Conservation (phyloP, 148 eudicot species). For the Diospyros lotus region DNA sequence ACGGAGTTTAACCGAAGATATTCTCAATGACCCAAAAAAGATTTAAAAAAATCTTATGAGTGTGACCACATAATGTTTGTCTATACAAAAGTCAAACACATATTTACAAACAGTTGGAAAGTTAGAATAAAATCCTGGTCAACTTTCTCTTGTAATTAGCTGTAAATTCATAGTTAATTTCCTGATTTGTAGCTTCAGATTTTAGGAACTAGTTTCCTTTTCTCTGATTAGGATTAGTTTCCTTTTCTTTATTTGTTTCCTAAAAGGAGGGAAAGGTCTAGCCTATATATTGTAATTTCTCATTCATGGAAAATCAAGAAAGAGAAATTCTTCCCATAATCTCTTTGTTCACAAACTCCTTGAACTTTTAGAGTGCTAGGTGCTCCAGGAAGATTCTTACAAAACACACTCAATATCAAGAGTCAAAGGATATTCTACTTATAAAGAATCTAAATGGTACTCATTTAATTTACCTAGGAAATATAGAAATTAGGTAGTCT, state of each 20-base stretch:
- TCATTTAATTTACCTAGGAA: neutral
- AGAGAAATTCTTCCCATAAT: no score
- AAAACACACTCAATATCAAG: neutral
- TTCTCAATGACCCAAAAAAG: neutral
- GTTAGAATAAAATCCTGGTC: no score
- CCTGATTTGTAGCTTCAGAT: no score
- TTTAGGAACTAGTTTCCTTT: no score
- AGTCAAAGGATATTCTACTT: neutral
- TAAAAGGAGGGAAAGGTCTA: no score
- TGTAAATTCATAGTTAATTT: no score
- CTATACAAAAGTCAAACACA: neutral
- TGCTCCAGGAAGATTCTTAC: neutral
- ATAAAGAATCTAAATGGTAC: neutral
- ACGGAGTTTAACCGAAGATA: neutral
- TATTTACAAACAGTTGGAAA: neutral
- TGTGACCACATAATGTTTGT: neutral
- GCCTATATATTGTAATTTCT: no score
- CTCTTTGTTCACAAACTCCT: neutral
- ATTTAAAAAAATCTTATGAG: neutral
- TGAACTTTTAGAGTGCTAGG: neutral
- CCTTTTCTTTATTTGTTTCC: no score
- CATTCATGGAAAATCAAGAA: no score
- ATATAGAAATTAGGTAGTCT: neutral
- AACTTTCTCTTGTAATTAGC: no score
- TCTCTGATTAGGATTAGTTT: no score